Conservation (phyloP, 1,284 basidiomycete genomes). For the Irpex rosettiformis region DNA sequence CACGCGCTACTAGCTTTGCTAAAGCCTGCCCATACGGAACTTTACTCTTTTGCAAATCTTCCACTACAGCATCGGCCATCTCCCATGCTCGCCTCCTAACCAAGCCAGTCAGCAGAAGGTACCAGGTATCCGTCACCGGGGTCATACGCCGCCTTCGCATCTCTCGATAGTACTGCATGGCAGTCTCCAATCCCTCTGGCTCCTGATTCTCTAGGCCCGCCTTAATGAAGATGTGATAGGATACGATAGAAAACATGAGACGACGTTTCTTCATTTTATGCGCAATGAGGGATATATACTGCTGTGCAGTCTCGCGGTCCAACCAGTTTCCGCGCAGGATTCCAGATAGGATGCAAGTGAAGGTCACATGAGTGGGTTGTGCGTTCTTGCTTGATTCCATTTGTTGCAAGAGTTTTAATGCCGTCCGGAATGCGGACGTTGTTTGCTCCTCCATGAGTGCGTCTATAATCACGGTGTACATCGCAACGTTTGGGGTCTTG, state of each 20-base stretch:
- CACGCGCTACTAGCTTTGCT: conserved; percentile 32
- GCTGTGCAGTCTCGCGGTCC: conserved; percentile 36
- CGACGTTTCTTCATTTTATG: conserved; percentile 55
- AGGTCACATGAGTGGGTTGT: conserved; percentile 70
- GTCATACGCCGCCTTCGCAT: conserved; percentile 53
- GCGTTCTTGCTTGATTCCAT: conserved; percentile 62
- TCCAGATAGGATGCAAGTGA: conserved; percentile 63
- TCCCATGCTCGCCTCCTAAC: conserved; percentile 50
- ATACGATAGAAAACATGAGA: conserved; percentile 52
- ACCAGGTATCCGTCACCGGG: conserved; percentile 68
- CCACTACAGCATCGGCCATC: conserved; percentile 55
- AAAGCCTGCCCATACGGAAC: conserved; percentile 34
- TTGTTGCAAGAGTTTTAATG: conserved; percentile 59
- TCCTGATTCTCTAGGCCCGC: conserved; percentile 52
- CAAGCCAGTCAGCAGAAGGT: conserved; percentile 65
- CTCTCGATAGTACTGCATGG: conserved; percentile 59
- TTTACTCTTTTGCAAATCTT: conserved; percentile 48
- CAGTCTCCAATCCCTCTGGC: conserved; percentile 47
- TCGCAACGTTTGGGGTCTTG: conserved; percentile 68
- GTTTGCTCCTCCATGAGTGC: conserved; percentile 58
- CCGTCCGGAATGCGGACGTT: conserved; percentile 52
- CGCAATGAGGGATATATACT: conserved; percentile 49
- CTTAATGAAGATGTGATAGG: conserved; percentile 75
- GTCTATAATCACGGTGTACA: conserved; percentile 73
- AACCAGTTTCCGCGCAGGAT: conserved; percentile 53